Evolutionary conservation across 305 asterid genomes (phyloP), one percentile per base, ranked within the genome.

Genomic region (Caryopteris hybrid): DNA sequence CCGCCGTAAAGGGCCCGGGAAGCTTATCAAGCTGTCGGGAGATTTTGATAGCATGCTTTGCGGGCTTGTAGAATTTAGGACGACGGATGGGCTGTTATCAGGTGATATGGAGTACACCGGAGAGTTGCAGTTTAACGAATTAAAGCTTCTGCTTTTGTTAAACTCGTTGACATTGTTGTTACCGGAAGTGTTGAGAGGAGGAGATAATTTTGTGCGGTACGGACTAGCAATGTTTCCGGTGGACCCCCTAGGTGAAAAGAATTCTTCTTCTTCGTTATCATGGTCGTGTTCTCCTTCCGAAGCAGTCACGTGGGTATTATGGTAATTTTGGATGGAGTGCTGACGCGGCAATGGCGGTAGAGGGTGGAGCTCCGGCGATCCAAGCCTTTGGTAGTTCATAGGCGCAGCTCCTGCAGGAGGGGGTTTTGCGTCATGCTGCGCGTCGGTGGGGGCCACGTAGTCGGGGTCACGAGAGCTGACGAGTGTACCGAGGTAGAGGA

Each of bases 311-410:
- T 38, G 67, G 31, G 64, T 41, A 17, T 71, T 78, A 9, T 60
- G 12, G 72, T 16, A 61, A 36, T 17, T 66, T 6, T 66, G 82
- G 50, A 53, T 79, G 74, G 83, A 76, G 17, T 78, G 82, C 57
- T 85, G 90, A 2, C 96, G 96, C 0, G 98, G 95, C 25, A 88
- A 59, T 2, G 98, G 96, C 2, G 98, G 98, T 25, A 90, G 86
- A 3, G 97, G 97, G 39, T 50, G 91, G 66, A 90, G 96, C 73
- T 92, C 97, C 66, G 97, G 98, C 17, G 97, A 90, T 42, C 85
- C 91, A 8, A 84, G 81, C 42, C 79, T 63, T 10, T 80, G 88
- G 63, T 75, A 84, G 69, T 63, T 68, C 48, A 61, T 17, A 3
- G 39, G 45, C 17, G 47, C n/a, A n/a, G n/a, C n/a, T n/a, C n/a